These are phyloP conservation scores for Solanum microdontum DNA, from an alignment of 257 asterid genomes.

Conservation along the genomic window DNA sequence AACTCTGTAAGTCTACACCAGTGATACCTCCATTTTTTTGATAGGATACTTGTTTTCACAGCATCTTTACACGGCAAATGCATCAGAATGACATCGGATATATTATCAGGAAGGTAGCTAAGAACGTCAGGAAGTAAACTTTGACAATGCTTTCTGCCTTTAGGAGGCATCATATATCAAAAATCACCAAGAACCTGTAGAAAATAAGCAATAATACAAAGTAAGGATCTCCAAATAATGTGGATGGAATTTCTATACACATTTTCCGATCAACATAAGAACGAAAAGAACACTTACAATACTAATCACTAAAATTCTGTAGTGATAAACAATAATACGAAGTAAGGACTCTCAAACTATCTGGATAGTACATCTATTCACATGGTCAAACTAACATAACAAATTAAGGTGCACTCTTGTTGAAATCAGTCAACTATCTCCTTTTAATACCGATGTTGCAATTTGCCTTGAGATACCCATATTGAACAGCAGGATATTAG, in stretches of 20 bases:
- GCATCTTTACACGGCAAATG: neutral
- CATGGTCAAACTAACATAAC: neutral
- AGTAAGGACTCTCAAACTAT: neutral
- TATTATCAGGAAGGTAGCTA: neutral
- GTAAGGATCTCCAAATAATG: neutral
- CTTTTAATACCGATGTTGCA: neutral
- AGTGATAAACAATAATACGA: neutral
- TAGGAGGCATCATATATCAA: neutral
- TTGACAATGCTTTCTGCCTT: neutral
- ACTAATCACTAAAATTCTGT: neutral
- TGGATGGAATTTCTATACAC: neutral
- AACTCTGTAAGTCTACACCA: neutral
- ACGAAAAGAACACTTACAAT: neutral
- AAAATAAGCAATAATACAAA: neutral
- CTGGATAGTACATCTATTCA: neutral
- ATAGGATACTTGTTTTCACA: neutral
- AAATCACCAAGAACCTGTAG: neutral
- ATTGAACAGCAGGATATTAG: neutral
- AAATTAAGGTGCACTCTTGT: neutral
- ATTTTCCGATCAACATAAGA: neutral
- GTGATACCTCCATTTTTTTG: neutral
- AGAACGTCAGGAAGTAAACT: neutral
- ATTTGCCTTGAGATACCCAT: neutral
- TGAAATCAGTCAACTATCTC: neutral
- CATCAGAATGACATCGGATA: neutral